Evolutionary conservation across 176 grass and related monocot genomes (phyloP).

Genomic region (Aegilops sharonensis): DNA sequence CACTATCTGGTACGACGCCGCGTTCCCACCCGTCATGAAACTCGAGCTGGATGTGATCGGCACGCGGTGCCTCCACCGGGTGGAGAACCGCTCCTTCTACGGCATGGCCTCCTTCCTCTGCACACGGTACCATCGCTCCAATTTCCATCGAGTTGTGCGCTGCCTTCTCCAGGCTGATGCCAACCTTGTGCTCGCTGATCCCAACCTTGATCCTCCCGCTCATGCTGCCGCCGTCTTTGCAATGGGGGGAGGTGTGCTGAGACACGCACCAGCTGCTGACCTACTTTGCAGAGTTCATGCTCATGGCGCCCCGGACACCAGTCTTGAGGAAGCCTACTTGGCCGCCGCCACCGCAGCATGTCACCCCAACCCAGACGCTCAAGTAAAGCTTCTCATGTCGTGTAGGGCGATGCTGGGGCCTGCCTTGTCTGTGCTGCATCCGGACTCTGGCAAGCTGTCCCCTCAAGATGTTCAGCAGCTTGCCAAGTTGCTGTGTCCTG

Average conservation of each 20-base stretch:
- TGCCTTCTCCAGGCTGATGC: background rate
- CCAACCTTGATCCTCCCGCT: too few species aligned
- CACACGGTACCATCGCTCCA: background rate
- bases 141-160: background rate
- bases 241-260: too few species aligned
- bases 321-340: background rate
- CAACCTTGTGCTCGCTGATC: background rate
- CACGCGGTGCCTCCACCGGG: background rate
- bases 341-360: background rate
- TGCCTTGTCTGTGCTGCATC: too few species aligned
- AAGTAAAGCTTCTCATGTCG: background rate
- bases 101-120: background rate
- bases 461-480: too few species aligned
- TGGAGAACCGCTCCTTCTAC: background rate
- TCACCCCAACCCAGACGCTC: constrained; percentile 9
- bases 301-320: background rate
- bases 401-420: background rate
- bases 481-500: too few species aligned
- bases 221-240: too few species aligned
- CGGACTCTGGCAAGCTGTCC: too few species aligned
- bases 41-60: background rate
- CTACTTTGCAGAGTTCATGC: too few species aligned
- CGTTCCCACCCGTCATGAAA: background rate
- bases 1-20: background rate
- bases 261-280: too few species aligned